Conservation (phyloP, 192 early-diverging fungal species). For the Rhizophagus clarus region DNA sequence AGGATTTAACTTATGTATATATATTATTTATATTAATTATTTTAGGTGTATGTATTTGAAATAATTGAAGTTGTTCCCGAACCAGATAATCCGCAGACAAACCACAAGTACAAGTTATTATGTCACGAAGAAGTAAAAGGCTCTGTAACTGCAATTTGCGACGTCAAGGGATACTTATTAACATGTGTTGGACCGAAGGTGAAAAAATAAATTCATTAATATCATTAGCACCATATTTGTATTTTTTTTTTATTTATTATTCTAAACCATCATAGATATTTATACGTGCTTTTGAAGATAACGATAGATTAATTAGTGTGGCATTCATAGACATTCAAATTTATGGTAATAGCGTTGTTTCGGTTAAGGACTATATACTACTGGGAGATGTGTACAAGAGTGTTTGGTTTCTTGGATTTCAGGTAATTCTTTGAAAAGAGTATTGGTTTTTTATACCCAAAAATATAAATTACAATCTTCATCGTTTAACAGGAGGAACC, state of each 20-base stretch:
- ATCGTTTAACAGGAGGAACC: slow-evolving; percentile 74
- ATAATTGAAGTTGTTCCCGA: slow-evolving; percentile 97
- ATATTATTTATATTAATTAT: no score
- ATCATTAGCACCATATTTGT: neutral
- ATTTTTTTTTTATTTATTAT: neutral
- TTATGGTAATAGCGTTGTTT: slow-evolving; percentile 78
- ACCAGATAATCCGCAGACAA: slow-evolving; percentile 89
- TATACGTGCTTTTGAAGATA: slow-evolving; percentile 83
- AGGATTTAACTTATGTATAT: no score
- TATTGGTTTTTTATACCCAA: neutral
- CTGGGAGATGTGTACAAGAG: slow-evolving; percentile 87
- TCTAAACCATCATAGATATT: slow-evolving; percentile 58
- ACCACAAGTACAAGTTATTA: slow-evolving; percentile 86
- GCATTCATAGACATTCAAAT: slow-evolving; percentile 95
- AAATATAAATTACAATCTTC: neutral
- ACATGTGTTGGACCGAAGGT: slow-evolving; percentile 89
- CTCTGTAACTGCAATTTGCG: slow-evolving; percentile 83
- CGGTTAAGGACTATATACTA: slow-evolving; percentile 88
- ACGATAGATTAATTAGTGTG: slow-evolving; percentile 78
- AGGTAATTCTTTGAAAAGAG: slow-evolving; percentile 52
- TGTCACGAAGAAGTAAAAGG: slow-evolving; percentile 84
- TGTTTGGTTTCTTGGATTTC: slow-evolving; percentile 90
- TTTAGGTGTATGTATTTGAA: slow-evolving; percentile 85
- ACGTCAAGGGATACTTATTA: slow-evolving; percentile 82
- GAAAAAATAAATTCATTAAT: slow-evolving; percentile 20